Evolutionary conservation across 2,329 filamentous ascomycete species (phyloP).

Genomic region (Sordariomycetes sp.): DNA sequence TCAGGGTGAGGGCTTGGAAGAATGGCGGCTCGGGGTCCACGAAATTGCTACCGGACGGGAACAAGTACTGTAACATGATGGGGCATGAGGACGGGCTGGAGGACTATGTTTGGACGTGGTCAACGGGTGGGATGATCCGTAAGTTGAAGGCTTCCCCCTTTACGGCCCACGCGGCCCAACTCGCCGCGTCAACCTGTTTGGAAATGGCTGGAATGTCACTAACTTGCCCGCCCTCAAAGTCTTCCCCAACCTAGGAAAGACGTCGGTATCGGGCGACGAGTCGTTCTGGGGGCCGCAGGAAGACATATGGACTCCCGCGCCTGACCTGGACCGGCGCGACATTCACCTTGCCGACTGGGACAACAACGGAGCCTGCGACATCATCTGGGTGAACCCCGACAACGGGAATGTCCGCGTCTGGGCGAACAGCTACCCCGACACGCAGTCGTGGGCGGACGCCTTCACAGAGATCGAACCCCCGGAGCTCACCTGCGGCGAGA

Average conservation of each 20-base stretch:
- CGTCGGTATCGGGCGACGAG: background rate
- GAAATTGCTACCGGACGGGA: slow-evolving; percentile 6
- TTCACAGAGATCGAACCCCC: slow-evolving; percentile 3
- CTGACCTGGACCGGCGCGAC: slow-evolving; percentile 12
- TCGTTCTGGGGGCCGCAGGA: background rate
- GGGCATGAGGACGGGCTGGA: slow-evolving; percentile 8
- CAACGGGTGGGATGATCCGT: slow-evolving; percentile 5
- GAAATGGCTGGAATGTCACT: too few relatives aligned
- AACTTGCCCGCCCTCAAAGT: background rate
- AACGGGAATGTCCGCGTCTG: slow-evolving; percentile 6
- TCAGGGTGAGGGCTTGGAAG: slow-evolving; percentile 7
- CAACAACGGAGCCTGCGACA: slow-evolving; percentile 21
- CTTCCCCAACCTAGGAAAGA: background rate
- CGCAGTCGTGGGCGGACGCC: background rate
- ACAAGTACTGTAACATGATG: slow-evolving; percentile 8
- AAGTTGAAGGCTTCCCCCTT: background rate
- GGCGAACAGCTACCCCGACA: slow-evolving; percentile 6
- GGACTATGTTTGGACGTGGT: slow-evolving; percentile 11
- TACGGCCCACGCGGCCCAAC: background rate
- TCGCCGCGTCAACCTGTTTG: too few relatives aligned
- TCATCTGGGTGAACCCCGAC: slow-evolving; percentile 7
- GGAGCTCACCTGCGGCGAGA: slow-evolving; percentile 11
- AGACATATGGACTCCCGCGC: background rate
- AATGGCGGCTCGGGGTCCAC: slow-evolving; percentile 10
- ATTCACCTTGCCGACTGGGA: slow-evolving; percentile 25